These are phyloP conservation scores for Boletus huronensis DNA, from an alignment of 768 basidiomycete species.

Conservation along the genomic window DNA sequence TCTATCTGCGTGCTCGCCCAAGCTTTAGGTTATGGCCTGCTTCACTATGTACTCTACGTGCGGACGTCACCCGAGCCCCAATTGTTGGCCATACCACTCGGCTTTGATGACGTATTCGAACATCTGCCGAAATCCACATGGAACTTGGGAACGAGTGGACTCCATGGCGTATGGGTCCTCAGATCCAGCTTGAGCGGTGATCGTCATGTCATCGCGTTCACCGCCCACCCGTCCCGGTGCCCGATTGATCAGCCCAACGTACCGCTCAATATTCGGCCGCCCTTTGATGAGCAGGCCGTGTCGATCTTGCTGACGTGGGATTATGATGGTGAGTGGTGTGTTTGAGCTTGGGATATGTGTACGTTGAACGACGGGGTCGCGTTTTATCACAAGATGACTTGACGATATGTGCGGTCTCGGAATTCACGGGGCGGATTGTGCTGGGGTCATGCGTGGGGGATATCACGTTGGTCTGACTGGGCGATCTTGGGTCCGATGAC, in stretches of 20 bases:
- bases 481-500: not conserved
- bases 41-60: constrained; percentile 36
- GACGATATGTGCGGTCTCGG: constrained; percentile 41
- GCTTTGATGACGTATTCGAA: not conserved
- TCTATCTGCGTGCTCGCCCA: constrained; percentile 38
- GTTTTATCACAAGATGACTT: not conserved
- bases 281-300: not conserved
- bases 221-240: not conserved
- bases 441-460: constrained; percentile 38
- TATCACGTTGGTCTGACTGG: constrained; percentile 3
- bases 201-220: not conserved
- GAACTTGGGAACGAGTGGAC: not conserved
- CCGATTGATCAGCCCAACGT: not conserved
- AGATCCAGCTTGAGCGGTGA: not conserved
- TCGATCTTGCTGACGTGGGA: not conserved
- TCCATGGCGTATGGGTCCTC: not conserved
- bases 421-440: constrained; percentile 41
- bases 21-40: constrained; percentile 36
- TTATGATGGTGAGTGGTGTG: not conserved
- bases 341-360: not conserved
- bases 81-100: not conserved
- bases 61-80: not conserved
- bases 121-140: not conserved
- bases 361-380: not conserved
- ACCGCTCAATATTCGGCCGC: too few species aligned